Percentiles rank a stretch among this genome's conserved stretches.
Evolutionary conservation across 352 stramenopile genomes (phyloP).

Genomic region (Globisporangium nodosum): DNA sequence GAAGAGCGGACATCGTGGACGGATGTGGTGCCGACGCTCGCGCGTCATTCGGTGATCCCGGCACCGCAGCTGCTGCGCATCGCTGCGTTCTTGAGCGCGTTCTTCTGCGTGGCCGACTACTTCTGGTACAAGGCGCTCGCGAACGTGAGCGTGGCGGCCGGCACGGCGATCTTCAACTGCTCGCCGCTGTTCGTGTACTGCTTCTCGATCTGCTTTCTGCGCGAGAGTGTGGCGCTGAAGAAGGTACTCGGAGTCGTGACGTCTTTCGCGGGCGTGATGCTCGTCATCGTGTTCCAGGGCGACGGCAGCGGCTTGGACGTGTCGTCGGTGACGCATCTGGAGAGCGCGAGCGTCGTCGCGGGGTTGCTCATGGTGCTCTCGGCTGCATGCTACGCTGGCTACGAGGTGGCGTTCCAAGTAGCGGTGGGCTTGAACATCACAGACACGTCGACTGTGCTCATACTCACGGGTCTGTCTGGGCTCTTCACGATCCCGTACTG

Average conservation of each 20-base stretch:
- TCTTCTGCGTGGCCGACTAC: constrained; percentile 51
- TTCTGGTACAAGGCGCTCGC: constrained; percentile 52
- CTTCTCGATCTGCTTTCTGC: constrained; percentile 57
- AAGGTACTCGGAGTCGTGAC: constrained; percentile 40
- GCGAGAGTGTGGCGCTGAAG: constrained; percentile 26
- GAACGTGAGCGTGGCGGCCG: constrained; percentile 36
- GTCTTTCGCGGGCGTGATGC: constrained; percentile 37
- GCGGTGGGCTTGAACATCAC: constrained; percentile 33
- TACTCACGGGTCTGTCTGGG: constrained; percentile 37
- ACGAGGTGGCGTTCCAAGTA: constrained; percentile 39
- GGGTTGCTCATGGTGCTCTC: constrained; percentile 42
- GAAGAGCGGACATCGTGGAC: constrained; percentile 15
- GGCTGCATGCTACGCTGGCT: constrained; percentile 38
- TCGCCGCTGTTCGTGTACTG: constrained; percentile 63
- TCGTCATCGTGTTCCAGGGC: constrained; percentile 42
- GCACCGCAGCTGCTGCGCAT: constrained; percentile 23
- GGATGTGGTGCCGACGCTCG: constrained; percentile 18
- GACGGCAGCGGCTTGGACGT: constrained; percentile 17
- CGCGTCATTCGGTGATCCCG: constrained; percentile 31
- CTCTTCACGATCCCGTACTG: constrained; percentile 44
- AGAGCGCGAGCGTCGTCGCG: constrained; percentile 25
- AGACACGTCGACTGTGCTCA: constrained; percentile 44
- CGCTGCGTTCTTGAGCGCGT: constrained; percentile 32
- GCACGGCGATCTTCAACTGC: constrained; percentile 54
- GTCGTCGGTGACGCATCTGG: constrained; percentile 12